Conservation (phyloP, 1,284 basidiomycete genomes). For the Schizopora paradoxa region DNA sequence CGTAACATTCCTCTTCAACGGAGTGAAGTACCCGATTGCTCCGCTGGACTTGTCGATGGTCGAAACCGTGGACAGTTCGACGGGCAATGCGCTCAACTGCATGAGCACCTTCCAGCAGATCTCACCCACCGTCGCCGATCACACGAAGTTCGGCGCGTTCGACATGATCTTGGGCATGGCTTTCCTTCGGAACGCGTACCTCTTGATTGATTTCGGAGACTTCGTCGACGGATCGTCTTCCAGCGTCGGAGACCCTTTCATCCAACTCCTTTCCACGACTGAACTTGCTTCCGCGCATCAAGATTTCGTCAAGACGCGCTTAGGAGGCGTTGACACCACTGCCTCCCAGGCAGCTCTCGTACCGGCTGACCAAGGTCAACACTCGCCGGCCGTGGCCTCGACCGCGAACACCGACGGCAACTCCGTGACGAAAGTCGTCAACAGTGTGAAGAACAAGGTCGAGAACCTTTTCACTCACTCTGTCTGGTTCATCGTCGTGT, state of each 20-base stretch:
- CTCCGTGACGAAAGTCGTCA: constrained; percentile 1
- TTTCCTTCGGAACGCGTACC: constrained; percentile 23
- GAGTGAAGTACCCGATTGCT: constrained; percentile 19
- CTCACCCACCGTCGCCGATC: constrained; percentile 10
- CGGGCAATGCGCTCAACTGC: constrained; percentile 12
- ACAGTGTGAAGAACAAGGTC: constrained; percentile 1
- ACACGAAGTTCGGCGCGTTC: constrained; percentile 16
- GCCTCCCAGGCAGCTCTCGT: constrained; percentile 17
- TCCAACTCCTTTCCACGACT: constrained; percentile 22
- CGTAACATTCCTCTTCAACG: constrained; percentile 19
- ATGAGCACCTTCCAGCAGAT: constrained; percentile 22
- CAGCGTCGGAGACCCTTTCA: constrained; percentile 20
- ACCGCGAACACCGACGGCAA: background rate
- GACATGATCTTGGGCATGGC: constrained; percentile 24
- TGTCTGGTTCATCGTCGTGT: constrained; percentile 14
- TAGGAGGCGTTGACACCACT: constrained; percentile 20
- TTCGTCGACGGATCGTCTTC: constrained; percentile 23
- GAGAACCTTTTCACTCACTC: constrained; percentile 14
- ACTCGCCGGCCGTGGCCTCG: constrained; percentile 10
- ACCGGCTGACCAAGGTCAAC: constrained; percentile 12
- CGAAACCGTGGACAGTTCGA: constrained; percentile 2
- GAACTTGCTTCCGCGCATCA: constrained; percentile 18
- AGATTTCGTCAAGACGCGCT: constrained; percentile 21
- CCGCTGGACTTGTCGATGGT: constrained; percentile 20
- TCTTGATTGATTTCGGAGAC: constrained; percentile 22